A percentile compares a stretch with the other conserved stretches of the same genome.
Evolutionary conservation across 805 yeast species (phyloP).

Genomic region (Wickerhamomyces canadensis): DNA sequence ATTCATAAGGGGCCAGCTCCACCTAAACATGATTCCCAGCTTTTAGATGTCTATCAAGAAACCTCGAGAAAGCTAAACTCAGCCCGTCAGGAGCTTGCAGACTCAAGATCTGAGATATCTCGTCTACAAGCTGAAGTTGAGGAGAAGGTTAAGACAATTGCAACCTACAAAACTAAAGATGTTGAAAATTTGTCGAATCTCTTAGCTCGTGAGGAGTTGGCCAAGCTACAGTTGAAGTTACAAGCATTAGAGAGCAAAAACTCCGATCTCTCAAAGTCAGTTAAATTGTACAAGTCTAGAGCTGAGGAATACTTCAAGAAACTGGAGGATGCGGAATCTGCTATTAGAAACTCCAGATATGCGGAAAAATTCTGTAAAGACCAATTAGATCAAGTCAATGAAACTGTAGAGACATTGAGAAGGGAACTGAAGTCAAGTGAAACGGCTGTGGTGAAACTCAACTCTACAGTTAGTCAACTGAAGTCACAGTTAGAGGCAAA

Average conservation of each 20-base stretch:
- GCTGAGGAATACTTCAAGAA: slow-evolving; percentile 71
- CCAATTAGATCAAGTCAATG: slow-evolving; percentile 49
- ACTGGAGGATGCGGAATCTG: slow-evolving; percentile 74
- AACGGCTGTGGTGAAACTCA: slow-evolving; percentile 44
- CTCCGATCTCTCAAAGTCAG: slow-evolving; percentile 45
- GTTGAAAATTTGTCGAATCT: slow-evolving; percentile 16
- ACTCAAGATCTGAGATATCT: slow-evolving; percentile 36
- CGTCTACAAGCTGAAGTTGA: slow-evolving; percentile 36
- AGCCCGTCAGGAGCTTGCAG: slow-evolving; percentile 38
- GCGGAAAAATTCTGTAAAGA: slow-evolving; percentile 49
- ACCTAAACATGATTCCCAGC: slow-evolving; percentile 34
- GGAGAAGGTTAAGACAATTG: slow-evolving; percentile 27
- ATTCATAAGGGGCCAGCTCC: background rate
- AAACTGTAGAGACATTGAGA: slow-evolving; percentile 39
- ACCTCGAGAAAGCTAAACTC: slow-evolving; percentile 38
- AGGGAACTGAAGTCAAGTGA: slow-evolving; percentile 53
- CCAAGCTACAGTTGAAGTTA: slow-evolving; percentile 47
- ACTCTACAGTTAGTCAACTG: slow-evolving; percentile 42
- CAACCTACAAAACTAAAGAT: slow-evolving; percentile 9
- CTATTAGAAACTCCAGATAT: slow-evolving; percentile 56
- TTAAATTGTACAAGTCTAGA: slow-evolving; percentile 60
- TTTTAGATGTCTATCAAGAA: slow-evolving; percentile 46
- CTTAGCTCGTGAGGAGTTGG: slow-evolving; percentile 32
- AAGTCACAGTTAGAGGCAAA: slow-evolving; percentile 54
- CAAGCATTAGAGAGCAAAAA: slow-evolving; percentile 54